Percentiles rank a stretch among this genome's conserved stretches.
Evolutionary conservation across 2,329 filamentous ascomycete species (phyloP).

Genomic region (Alternaria conjuncta): DNA sequence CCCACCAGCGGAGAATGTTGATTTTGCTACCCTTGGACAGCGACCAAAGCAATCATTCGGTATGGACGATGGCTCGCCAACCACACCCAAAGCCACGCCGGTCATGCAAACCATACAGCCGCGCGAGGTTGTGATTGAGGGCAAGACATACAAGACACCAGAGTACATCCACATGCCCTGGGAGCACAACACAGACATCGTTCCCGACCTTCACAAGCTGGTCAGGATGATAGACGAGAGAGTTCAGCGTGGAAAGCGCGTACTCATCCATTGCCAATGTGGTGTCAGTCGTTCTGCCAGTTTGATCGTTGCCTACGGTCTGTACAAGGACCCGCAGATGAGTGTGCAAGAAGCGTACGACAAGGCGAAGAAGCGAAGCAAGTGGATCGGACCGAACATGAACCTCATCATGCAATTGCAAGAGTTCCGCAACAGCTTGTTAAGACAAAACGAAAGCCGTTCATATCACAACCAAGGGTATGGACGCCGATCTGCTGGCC

Average conservation of each 20-base stretch:
- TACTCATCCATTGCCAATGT: slow-evolving; percentile 85
- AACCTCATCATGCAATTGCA: slow-evolving; percentile 88
- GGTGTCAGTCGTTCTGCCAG: slow-evolving; percentile 85
- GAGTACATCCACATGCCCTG: slow-evolving; percentile 88
- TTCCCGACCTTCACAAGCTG: slow-evolving; percentile 74
- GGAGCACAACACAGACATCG: slow-evolving; percentile 89
- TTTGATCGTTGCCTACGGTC: slow-evolving; percentile 83
- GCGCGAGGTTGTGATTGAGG: slow-evolving; percentile 32
- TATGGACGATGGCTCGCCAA: slow-evolving; percentile 49
- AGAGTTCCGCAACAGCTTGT: slow-evolving; percentile 68
- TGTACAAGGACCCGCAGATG: slow-evolving; percentile 78
- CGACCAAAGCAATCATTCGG: slow-evolving; percentile 35
- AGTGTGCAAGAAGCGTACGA: slow-evolving; percentile 86
- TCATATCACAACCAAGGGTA: slow-evolving; percentile 41
- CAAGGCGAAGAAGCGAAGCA: slow-evolving; percentile 78
- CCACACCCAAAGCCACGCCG: slow-evolving; percentile 61
- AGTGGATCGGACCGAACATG: slow-evolving; percentile 92
- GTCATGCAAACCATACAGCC: slow-evolving; percentile 41
- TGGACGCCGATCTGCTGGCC: slow-evolving; percentile 42
- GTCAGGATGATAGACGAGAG: slow-evolving; percentile 78
- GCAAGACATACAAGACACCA: slow-evolving; percentile 56
- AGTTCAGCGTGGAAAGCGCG: slow-evolving; percentile 75
- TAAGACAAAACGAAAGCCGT: slow-evolving; percentile 44
- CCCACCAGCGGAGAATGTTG: slow-evolving; percentile 43
- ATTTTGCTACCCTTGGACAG: slow-evolving; percentile 43